Percentiles rank a stretch among this genome's conserved stretches.
phyloP scores from a whole-genome alignment of 805 yeast species.

The Soucietia sequanensis region DNA sequence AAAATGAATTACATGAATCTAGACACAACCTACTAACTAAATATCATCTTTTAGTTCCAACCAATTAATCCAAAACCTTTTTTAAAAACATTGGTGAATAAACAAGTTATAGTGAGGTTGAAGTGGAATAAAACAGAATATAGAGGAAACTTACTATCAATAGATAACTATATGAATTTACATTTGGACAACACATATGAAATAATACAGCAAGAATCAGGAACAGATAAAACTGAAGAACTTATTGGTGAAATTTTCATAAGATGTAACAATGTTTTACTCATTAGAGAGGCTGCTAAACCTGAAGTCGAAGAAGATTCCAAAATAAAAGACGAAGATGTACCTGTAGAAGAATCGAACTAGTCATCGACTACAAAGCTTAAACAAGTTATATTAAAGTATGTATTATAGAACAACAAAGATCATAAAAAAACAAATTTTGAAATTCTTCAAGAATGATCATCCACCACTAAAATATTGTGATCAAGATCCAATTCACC shows the following conservation, averaged over 20 bases:
- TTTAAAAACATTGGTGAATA: constrained; percentile 69
- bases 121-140: constrained; percentile 93
- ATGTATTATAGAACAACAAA: too few species aligned
- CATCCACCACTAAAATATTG: too few species aligned
- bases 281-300: constrained; percentile 63
- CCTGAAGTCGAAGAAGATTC: too few species aligned
- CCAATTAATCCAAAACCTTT: constrained; percentile 93
- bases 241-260: constrained; percentile 75
- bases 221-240: constrained; percentile 37
- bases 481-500: too few species aligned
- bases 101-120: constrained; percentile 70
- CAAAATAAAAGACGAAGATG: too few species aligned
- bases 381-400: too few species aligned
- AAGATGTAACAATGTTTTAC: constrained; percentile 87
- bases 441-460: too few species aligned
- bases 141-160: constrained; percentile 70
- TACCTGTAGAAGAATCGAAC: too few species aligned
- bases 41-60: constrained; percentile 33
- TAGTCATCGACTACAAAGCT: too few species aligned
- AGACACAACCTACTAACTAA: too few species aligned
- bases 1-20: too few species aligned
- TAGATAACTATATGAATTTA: constrained; percentile 91
- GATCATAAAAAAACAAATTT: too few species aligned
- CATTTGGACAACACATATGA: constrained; percentile 61
- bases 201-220: constrained; percentile 44